These are phyloP conservation scores for Gynandropsis gynandra DNA, from an alignment of 345 rosid genomes.

Conservation along the genomic window DNA sequence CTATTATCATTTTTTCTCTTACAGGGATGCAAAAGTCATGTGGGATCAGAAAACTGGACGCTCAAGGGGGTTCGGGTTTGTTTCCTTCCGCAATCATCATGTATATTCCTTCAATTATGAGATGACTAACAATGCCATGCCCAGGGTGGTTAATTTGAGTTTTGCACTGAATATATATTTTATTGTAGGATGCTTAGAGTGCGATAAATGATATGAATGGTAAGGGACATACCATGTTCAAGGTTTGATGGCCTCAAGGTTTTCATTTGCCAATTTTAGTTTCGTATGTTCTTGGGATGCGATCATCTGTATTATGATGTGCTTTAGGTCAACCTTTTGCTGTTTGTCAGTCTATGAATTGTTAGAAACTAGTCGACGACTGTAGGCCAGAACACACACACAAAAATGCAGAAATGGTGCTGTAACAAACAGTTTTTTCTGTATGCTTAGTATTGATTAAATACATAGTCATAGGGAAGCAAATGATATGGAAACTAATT, in stretches of 20 bases:
- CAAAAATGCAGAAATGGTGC: no score
- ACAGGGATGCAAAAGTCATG: constrained; percentile 85
- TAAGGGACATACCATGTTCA: constrained; percentile 23
- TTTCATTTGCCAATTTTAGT: neutral
- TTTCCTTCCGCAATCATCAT: constrained; percentile 77
- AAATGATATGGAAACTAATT: no score
- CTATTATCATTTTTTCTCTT: constrained; percentile 2
- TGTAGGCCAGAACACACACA: no score
- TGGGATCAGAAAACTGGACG: constrained; percentile 98
- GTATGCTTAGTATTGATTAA: no score
- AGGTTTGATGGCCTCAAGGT: constrained; percentile 6
- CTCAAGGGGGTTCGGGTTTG: constrained; percentile 95
- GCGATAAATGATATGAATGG: constrained; percentile 84
- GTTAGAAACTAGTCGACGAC: no score
- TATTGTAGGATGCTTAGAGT: constrained; percentile 73
- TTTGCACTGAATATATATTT: neutral
- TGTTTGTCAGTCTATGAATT: neutral
- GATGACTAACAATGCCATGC: neutral
- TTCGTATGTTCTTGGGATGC: neutral
- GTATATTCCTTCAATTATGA: constrained; percentile 22
- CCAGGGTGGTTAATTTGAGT: neutral
- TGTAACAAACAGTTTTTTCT: no score
- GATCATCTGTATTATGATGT: neutral
- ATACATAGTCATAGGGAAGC: no score
- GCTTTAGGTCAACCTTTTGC: neutral